Conservation (phyloP, 768 basidiomycete species). For the Russula sp. region DNA sequence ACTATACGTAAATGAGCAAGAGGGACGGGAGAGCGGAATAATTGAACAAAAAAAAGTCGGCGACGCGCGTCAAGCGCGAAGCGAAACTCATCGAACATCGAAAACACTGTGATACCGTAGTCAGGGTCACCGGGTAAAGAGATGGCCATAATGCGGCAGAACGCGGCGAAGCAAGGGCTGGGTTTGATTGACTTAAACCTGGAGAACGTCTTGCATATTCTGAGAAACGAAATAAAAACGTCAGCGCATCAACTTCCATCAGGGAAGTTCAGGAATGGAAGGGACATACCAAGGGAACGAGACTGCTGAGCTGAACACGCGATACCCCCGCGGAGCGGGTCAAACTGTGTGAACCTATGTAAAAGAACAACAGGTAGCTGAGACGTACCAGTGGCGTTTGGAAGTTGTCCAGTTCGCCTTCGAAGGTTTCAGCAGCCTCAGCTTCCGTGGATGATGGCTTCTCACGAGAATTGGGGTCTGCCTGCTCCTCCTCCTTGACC, state of each 20-base stretch:
- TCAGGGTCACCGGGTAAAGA: neutral
- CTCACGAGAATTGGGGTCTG: neutral
- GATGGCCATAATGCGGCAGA: neutral
- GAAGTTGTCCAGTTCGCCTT: constrained; percentile 19
- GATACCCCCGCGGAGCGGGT: neutral
- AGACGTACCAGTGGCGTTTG: constrained; percentile 19
- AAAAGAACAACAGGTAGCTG: neutral
- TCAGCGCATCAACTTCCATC: neutral
- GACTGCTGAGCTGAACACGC: constrained; percentile 17
- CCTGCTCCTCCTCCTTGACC: neutral
- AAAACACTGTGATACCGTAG: neutral
- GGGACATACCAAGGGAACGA: constrained; percentile 14
- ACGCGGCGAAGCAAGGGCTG: neutral
- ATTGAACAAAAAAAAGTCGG: neutral
- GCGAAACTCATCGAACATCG: neutral
- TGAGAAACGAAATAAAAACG: neutral
- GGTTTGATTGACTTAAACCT: neutral
- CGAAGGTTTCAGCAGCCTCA: neutral
- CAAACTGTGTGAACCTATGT: neutral
- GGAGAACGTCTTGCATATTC: constrained; percentile 13
- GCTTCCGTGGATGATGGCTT: neutral
- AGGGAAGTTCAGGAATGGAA: neutral
- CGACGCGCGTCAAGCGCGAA: neutral
- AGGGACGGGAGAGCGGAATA: neutral
- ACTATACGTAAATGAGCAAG: no score